These are phyloP conservation scores for Leccinum aurantiacum DNA, from an alignment of 768 basidiomycete species.

Conservation along the genomic window DNA sequence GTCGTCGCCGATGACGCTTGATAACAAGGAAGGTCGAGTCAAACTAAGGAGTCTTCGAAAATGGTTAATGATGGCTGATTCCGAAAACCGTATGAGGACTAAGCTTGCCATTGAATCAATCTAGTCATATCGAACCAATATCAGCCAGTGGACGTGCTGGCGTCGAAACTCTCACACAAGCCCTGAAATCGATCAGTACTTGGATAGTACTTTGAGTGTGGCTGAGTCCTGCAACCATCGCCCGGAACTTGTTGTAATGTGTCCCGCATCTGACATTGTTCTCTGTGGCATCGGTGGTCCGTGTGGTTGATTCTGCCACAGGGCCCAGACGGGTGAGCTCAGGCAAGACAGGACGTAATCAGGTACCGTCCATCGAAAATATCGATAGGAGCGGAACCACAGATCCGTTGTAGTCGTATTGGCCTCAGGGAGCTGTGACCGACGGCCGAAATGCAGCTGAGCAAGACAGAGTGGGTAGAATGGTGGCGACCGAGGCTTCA, in stretches of 20 bases:
- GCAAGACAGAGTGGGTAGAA: not conserved
- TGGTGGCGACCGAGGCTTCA: not conserved
- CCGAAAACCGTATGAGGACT: not conserved
- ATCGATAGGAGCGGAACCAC: not conserved
- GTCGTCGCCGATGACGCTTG: not conserved
- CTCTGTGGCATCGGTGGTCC: not conserved
- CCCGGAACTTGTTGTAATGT: not conserved
- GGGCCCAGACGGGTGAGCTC: not conserved
- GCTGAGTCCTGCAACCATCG: not conserved
- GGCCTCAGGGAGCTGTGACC: not conserved
- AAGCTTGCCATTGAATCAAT: not conserved
- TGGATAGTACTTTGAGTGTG: not conserved
- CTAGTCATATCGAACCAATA: not conserved
- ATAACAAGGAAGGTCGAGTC: not conserved
- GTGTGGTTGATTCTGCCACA: not conserved
- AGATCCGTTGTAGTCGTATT: not conserved
- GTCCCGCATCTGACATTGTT: not conserved
- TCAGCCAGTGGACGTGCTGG: not conserved
- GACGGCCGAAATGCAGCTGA: constrained; percentile 3
- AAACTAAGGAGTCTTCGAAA: not conserved
- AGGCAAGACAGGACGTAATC: not conserved
- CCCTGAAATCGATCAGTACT: not conserved
- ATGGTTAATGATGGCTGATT: not conserved
- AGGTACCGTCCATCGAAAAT: not conserved
- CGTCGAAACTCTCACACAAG: not conserved